Percentiles rank a stretch among this genome's conserved stretches.
Evolutionary conservation across 345 rosid species (phyloP).

Genomic region (Lumnitzera racemosa): DNA sequence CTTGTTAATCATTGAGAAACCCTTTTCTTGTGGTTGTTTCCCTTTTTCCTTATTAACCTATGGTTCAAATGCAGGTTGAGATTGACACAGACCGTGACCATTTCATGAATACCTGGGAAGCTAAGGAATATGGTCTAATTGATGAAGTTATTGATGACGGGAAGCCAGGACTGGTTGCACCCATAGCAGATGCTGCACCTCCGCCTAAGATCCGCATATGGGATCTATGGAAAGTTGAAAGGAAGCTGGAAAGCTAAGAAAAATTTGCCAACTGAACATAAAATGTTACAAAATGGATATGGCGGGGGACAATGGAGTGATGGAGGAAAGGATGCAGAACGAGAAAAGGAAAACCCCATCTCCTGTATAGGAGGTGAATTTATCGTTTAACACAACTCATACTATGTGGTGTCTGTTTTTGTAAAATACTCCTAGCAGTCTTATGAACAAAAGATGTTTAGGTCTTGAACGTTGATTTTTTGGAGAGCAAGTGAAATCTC

Average conservation of each 20-base stretch:
- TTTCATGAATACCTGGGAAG: constrained; percentile 93
- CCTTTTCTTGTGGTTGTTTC: neutral
- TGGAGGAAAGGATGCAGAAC: constrained; percentile 15
- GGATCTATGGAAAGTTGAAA: constrained; percentile 71
- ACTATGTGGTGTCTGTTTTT: no score
- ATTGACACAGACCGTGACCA: constrained; percentile 73
- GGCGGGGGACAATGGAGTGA: constrained; percentile 21
- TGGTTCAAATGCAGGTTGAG: constrained; percentile 42
- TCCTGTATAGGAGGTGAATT: constrained; percentile 8
- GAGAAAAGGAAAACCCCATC: constrained; percentile 16
- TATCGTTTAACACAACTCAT: neutral
- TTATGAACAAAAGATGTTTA: no score
- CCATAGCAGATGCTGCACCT: constrained; percentile 48
- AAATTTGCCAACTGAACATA: constrained; percentile 55
- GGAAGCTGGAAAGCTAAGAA: constrained; percentile 53
- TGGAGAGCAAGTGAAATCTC: no score
- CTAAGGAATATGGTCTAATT: constrained; percentile 82
- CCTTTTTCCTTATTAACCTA: neutral
- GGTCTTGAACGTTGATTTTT: no score
- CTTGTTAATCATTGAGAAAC: neutral
- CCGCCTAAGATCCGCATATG: constrained; percentile 66
- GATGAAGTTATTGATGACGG: constrained; percentile 88
- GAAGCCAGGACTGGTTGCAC: constrained; percentile 90
- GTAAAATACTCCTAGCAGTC: no score
- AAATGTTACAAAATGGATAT: constrained; percentile 20